phyloP scores from a whole-genome alignment of 2,329 filamentous ascomycete species.

The Parascedosporium putredinis region DNA sequence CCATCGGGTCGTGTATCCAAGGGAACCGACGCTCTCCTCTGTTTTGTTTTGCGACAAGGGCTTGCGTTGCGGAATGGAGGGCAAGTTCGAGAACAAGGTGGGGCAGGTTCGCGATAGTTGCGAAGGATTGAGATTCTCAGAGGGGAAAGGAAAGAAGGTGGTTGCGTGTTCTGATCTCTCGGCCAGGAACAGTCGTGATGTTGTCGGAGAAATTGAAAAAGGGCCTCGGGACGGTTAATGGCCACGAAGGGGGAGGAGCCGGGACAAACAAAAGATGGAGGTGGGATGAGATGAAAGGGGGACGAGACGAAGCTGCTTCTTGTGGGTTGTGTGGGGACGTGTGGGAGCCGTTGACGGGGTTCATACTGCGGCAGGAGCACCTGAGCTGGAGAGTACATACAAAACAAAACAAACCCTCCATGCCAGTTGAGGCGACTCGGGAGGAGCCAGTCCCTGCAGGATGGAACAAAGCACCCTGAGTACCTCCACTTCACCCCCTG shows the following conservation, averaged over 20 bases:
- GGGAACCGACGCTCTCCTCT: not conserved
- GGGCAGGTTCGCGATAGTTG: not conserved
- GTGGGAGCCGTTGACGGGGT: not conserved
- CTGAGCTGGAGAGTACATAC: not conserved
- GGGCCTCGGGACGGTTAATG: not conserved
- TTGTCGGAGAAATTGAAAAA: not conserved
- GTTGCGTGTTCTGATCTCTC: too few species aligned
- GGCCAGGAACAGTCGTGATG: not conserved
- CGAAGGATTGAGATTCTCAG: not conserved
- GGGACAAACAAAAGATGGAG: not conserved
- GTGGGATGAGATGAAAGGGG: constrained; percentile 1
- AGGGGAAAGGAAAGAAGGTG: not conserved
- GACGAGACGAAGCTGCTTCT: constrained; percentile 1
- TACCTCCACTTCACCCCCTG: too few species aligned
- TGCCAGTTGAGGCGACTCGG: too few species aligned
- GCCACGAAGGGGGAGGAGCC: not conserved
- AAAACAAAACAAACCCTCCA: not conserved
- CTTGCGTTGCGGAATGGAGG: not conserved
- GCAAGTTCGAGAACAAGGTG: not conserved
- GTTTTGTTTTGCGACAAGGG: not conserved
- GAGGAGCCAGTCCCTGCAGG: too few species aligned
- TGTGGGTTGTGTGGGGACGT: not conserved
- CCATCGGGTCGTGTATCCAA: constrained; percentile 18
- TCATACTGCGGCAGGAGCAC: not conserved
- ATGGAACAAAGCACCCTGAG: too few species aligned